Percentiles rank a stretch among this genome's conserved stretches.
Evolutionary conservation across 2,329 filamentous ascomycete genomes (phyloP).

Genomic region (Fusarium beomiforme): DNA sequence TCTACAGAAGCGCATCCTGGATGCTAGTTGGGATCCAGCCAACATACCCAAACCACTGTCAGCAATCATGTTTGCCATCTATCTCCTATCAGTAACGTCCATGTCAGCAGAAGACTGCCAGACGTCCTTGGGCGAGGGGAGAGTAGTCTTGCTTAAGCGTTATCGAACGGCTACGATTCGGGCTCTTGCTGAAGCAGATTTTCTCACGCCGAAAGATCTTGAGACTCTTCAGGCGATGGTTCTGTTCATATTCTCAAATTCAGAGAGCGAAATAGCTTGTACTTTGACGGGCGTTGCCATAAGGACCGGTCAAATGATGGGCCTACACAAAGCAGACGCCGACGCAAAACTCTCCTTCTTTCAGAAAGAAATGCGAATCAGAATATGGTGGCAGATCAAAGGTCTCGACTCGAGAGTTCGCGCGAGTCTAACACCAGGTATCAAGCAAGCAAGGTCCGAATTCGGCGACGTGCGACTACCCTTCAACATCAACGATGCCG

Average conservation of each 20-base stretch:
- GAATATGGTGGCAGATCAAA: conserved; percentile 44
- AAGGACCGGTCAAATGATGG: conserved; percentile 41
- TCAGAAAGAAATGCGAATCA: conserved; percentile 42
- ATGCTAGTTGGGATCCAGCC: conserved; percentile 42
- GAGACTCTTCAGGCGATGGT: conserved; percentile 46
- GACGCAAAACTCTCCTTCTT: conserved; percentile 35
- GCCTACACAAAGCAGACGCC: conserved; percentile 23
- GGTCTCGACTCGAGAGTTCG: conserved; percentile 31
- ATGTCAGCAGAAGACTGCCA: conserved; percentile 33
- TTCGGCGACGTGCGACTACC: conserved; percentile 51
- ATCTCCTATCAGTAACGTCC: conserved; percentile 40
- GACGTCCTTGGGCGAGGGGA: conserved; percentile 22
- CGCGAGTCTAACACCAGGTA: neutral
- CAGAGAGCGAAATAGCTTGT: conserved; percentile 42
- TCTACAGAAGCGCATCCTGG: conserved; percentile 44
- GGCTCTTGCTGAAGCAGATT: conserved; percentile 39
- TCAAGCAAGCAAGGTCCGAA: conserved; percentile 5
- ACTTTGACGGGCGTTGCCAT: conserved; percentile 38
- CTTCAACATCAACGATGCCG: conserved; percentile 65
- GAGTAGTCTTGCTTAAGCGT: conserved; percentile 18
- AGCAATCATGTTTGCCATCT: conserved; percentile 44
- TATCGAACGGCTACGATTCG: conserved; percentile 41
- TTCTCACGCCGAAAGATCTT: conserved; percentile 42
- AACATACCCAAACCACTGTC: conserved; percentile 23
- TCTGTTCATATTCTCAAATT: conserved; percentile 44